Base-by-base conservation (phyloP, 2,329 filamentous ascomycete species). In the Tolypocladium nubicola region DNA sequence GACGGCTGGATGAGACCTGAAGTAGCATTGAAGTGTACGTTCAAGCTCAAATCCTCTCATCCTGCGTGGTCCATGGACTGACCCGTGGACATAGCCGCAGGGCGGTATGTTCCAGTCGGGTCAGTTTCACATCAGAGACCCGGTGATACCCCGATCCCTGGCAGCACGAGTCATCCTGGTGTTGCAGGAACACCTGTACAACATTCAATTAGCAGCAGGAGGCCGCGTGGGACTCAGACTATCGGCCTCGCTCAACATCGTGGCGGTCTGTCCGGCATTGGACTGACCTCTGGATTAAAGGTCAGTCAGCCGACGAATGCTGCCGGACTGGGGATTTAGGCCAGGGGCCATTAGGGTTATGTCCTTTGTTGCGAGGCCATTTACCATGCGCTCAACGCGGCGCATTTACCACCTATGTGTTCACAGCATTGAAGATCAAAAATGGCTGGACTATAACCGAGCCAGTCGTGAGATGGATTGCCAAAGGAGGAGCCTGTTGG, bases 261-360 rank as follows among this genome's bases (percentile, higher is more conserved):
- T 3, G 54, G 58, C 21, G 60, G 59, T 13, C 56, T 68, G 19
- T 26, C 62, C 19, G 64, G 66, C 14, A 57, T 70, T n/a, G 68
- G 69, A 9, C 58, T 71, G 16, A 65, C 64, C 9, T 67, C 69
- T 45, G 69, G 67, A 19, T 58, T 70, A 10, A 70, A 65, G 53
- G 63, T 65, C 35, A 69, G 68, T 40, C 67, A 66, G 52, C 58
- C 68, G 8, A 57, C 55, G 21, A 61, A 60, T 23, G 23, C 50
- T n/a, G 57, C 62, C 43, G 60, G 60, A 11, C 40, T 64, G 13
- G 57, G 66, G 39, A 58, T 59, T 14, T 53, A 61, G 8, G 49
- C 52, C 9, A 58, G 56, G 21, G 54, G 53, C 54, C 56, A 58
- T 30, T 67, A 40, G 64, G 13, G 16, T 33, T 37, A n/a, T 10